These are phyloP conservation scores for Sporothrix pseudoabietina DNA, from an alignment of 2,329 filamentous ascomycete genomes.

Conservation along the genomic window DNA sequence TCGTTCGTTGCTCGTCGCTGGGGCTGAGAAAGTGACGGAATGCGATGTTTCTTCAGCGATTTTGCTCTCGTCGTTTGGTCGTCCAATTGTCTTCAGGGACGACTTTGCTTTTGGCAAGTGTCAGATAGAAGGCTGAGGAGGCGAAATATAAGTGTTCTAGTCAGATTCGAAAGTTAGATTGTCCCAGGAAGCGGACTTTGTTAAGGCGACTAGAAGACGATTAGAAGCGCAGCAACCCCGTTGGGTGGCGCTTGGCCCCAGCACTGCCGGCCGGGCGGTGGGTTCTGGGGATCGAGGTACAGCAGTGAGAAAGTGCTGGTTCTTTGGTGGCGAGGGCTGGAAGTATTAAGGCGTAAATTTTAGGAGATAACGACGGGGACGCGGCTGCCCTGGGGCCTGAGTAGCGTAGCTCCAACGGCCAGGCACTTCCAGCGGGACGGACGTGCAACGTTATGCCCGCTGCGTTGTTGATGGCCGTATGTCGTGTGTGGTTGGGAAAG, in stretches of 20 bases:
- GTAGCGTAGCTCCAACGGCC: neutral
- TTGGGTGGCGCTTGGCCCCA: constrained; percentile 9
- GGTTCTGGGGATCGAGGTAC: constrained; percentile 20
- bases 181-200: neutral
- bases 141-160: neutral
- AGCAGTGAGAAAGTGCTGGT: neutral
- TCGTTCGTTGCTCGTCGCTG: neutral
- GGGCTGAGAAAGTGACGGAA: neutral
- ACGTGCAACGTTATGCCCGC: neutral
- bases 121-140: neutral
- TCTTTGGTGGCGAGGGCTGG: neutral
- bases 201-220: neutral
- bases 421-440: neutral
- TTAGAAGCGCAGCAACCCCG: neutral
- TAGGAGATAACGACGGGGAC: constrained; percentile 17
- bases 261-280: constrained; percentile 15
- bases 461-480: neutral
- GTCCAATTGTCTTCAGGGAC: neutral
- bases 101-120: neutral
- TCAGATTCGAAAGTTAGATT: neutral
- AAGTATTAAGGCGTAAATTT: neutral
- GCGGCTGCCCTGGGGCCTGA: neutral
- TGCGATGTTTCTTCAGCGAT: neutral
- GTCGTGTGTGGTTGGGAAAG: neutral
- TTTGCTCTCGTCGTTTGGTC: neutral